phyloP scores from a whole-genome alignment of 2,329 filamentous ascomycete species.

The Talaromyces funiculosus region DNA sequence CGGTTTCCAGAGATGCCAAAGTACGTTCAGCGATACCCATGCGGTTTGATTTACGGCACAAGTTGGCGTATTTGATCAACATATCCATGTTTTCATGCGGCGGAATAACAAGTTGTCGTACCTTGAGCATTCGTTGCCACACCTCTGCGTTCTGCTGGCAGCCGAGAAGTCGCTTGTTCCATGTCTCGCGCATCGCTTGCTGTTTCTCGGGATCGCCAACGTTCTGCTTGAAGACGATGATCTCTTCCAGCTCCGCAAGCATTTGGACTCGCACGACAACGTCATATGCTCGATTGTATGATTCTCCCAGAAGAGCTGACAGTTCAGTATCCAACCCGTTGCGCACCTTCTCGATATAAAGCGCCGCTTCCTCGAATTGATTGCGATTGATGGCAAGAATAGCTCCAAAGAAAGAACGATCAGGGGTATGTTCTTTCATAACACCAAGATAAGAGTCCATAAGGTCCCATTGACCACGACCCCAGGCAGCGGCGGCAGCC shows the following conservation, averaged over 20 bases:
- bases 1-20: constrained; percentile 79
- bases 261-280: constrained; percentile 99
- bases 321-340: constrained; percentile 94
- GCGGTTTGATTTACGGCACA: constrained; percentile 92
- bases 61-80: constrained; percentile 99
- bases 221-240: constrained; percentile 95
- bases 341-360: constrained; percentile 82
- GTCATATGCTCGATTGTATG: constrained; percentile 93
- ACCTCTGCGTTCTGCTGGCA: constrained; percentile 97
- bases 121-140: constrained; percentile 96
- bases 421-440: constrained; percentile 89
- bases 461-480: constrained; percentile 89
- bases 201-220: constrained; percentile 74
- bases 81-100: constrained; percentile 95
- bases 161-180: constrained; percentile 90
- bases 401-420: constrained; percentile 95
- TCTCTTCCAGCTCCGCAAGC: constrained; percentile 96
- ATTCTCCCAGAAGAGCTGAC: constrained; percentile 93
- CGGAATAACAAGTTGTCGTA: constrained; percentile 84
- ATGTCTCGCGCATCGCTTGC: constrained; percentile 84
- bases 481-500: constrained; percentile 94
- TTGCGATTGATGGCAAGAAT: constrained; percentile 93
- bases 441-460: constrained; percentile 97
- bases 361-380: constrained; percentile 85
- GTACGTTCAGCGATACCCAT: constrained; percentile 95